Conservation (phyloP, 2,329 filamentous ascomycete species). For the Xylaria polymorpha region DNA sequence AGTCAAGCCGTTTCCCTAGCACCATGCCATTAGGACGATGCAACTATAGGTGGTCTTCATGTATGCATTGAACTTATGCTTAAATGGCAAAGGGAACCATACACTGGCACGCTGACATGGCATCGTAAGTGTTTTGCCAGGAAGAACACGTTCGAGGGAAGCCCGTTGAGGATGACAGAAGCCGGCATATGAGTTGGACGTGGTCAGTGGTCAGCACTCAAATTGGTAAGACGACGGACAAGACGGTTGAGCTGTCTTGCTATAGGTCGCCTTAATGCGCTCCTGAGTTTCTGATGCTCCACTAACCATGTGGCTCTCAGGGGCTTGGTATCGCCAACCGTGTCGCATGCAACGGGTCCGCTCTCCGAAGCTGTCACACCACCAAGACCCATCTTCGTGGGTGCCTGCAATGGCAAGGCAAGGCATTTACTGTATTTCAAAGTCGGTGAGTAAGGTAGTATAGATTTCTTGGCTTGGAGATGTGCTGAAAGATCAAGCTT, state of each 20-base stretch:
- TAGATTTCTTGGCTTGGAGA: not conserved
- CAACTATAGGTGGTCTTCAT: not conserved
- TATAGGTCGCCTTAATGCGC: conserved; percentile 15
- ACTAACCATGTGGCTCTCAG: conserved; percentile 14
- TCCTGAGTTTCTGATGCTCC: not conserved
- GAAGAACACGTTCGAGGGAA: not conserved
- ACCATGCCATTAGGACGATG: not conserved
- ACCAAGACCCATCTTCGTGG: not conserved
- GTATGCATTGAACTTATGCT: not conserved
- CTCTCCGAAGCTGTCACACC: conserved; percentile 24
- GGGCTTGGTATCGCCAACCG: conserved; percentile 12
- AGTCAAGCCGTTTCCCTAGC: not conserved
- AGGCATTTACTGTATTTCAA: too few species aligned
- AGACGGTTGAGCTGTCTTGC: not conserved
- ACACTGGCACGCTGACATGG: conserved; percentile 16
- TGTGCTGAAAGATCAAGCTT: not conserved
- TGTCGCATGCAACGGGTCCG: conserved; percentile 13
- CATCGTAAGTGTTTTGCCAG: not conserved
- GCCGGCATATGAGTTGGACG: not conserved
- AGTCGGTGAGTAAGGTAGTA: not conserved
- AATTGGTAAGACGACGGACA: conserved; percentile 10
- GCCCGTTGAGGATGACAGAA: not conserved
- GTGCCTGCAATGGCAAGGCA: conserved; percentile 16
- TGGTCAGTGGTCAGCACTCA: conserved; percentile 24
- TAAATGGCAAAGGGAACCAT: not conserved